Percentiles rank a stretch among this genome's conserved stretches.
These are phyloP conservation scores for Nigrospora sphaerica DNA, from an alignment of 2,329 filamentous ascomycete species.

Conservation along the genomic window DNA sequence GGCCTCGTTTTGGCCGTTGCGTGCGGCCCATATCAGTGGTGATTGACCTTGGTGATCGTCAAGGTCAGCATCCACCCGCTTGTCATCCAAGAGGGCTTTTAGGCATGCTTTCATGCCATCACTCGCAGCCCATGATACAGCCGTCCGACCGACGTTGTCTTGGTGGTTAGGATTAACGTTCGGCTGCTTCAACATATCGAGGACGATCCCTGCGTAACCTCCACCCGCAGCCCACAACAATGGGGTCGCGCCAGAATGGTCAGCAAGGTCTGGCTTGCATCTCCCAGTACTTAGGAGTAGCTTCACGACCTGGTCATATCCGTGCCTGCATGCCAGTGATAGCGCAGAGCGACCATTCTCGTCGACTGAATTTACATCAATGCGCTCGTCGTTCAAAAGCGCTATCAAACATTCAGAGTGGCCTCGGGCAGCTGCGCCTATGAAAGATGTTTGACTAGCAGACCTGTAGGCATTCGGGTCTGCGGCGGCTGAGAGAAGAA, in stretches of 20 bases:
- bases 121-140: slow-evolving; percentile 2
- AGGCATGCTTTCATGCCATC: background rate
- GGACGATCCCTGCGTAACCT: background rate
- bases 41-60: background rate
- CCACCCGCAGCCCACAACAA: background rate
- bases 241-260: background rate
- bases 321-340: background rate
- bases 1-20: background rate
- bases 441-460: background rate
- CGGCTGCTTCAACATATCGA: background rate
- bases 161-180: slow-evolving; percentile 1
- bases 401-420: background rate
- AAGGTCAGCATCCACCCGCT: background rate
- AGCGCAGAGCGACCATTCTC: background rate
- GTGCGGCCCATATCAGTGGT: background rate
- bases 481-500: slow-evolving; percentile 13
- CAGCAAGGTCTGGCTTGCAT: background rate
- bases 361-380: background rate
- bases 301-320: background rate
- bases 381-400: background rate
- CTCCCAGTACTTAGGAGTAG: background rate
- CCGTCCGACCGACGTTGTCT: slow-evolving; percentile 1
- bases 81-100: background rate
- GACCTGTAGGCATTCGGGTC: slow-evolving; percentile 9
- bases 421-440: background rate